Percentiles rank a stretch among this genome's conserved stretches.
phyloP scores from a whole-genome alignment of 805 yeast genomes.

The Scheffersomyces coipomensis region DNA sequence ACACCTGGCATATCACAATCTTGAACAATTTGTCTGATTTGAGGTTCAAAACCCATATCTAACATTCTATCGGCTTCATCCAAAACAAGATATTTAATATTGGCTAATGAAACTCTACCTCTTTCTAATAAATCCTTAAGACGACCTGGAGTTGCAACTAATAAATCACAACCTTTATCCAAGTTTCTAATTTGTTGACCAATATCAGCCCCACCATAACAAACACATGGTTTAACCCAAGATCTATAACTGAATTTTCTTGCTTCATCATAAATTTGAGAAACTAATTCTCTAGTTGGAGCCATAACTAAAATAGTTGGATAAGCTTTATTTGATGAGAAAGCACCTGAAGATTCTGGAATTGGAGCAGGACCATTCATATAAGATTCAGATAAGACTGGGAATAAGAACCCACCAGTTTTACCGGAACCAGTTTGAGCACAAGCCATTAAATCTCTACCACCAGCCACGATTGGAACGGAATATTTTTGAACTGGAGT shows the following conservation, averaged over 20 bases:
- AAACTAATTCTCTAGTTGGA: constrained; percentile 98
- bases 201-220: constrained; percentile 98
- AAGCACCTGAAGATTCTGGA: constrained; percentile 47
- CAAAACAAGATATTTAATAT: constrained; percentile 89
- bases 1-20: constrained; percentile 97
- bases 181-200: constrained; percentile 83
- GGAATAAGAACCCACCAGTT: constrained; percentile 99
- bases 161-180: constrained; percentile 90
- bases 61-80: constrained; percentile 99
- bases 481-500: constrained; percentile 96
- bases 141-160: constrained; percentile 99
- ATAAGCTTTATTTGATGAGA: constrained; percentile 73
- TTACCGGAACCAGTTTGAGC: constrained; percentile 99
- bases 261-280: constrained; percentile 95
- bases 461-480: constrained; percentile 83
- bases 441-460: constrained; percentile 95
- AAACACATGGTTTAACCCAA: constrained; percentile 96
- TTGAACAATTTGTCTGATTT: constrained; percentile 96
- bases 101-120: constrained; percentile 85
- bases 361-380: constrained; percentile 77
- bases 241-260: constrained; percentile 95
- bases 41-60: constrained; percentile 99
- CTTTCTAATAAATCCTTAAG: constrained; percentile 92
- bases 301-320: constrained; percentile 97
- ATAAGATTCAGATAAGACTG: constrained; percentile 90